A percentile compares a stretch with the other conserved stretches of the same genome.
phyloP scores from a whole-genome alignment of 192 early-diverging fungal species.

The Martensiomyces pterosporus region DNA sequence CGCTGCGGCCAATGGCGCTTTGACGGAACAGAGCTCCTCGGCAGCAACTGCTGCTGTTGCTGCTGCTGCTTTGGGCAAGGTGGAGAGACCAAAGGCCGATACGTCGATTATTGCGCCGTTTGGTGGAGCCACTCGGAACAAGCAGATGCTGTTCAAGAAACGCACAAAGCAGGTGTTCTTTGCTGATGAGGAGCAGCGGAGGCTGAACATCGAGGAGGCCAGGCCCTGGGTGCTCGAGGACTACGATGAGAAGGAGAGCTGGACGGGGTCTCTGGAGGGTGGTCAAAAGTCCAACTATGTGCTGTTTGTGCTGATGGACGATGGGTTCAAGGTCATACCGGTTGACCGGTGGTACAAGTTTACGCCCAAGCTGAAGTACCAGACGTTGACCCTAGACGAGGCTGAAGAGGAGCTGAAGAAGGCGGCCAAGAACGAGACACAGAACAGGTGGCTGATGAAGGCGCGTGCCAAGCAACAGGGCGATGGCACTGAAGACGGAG shows the following conservation, averaged over 20 bases:
- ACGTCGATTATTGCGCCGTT: conserved; percentile 68
- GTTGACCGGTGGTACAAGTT: conserved; percentile 77
- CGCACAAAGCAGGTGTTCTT: conserved; percentile 74
- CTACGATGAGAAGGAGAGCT: conserved; percentile 61
- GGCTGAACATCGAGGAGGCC: conserved; percentile 68
- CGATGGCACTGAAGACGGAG: conserved; percentile 8
- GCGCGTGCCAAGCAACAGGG: conserved; percentile 52
- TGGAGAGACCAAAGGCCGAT: conserved; percentile 43
- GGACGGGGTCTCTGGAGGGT: conserved; percentile 65
- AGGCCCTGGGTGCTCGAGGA: conserved; percentile 77
- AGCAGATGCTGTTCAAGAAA: conserved; percentile 76
- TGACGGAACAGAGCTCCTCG: background rate
- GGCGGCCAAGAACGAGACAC: conserved; percentile 27
- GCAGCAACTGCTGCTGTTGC: too few species aligned
- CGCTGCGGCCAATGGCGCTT: background rate
- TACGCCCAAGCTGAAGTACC: conserved; percentile 59
- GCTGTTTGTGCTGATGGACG: conserved; percentile 68
- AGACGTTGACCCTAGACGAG: conserved; percentile 66
- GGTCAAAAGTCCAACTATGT: conserved; percentile 67
- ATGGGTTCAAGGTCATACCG: conserved; percentile 73
- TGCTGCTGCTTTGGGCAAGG: conserved; percentile 4
- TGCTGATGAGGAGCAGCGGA: conserved; percentile 67
- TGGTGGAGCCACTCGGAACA: conserved; percentile 71
- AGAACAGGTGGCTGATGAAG: conserved; percentile 44
- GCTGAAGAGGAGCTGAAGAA: conserved; percentile 66